A percentile compares a stretch with the other conserved stretches of the same genome.
Evolutionary conservation across 345 rosid species (phyloP).

Genomic region (Syzygium jambos): DNA sequence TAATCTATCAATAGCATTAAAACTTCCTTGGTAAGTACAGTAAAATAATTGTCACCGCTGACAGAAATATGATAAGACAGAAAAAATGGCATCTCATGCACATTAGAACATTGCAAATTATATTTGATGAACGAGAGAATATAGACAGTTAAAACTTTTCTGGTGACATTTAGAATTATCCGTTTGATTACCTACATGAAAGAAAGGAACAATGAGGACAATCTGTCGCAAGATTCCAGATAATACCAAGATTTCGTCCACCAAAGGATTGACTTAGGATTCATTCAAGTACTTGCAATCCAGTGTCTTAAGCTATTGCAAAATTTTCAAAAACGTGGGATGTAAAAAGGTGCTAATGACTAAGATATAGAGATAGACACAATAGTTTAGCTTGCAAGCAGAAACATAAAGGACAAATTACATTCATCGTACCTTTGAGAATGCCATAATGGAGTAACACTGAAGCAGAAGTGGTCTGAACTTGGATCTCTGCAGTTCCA

Average conservation of each 20-base stretch:
- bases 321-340: background rate
- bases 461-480: slow-evolving; percentile 66
- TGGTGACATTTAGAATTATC: background rate
- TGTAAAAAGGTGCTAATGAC: background rate
- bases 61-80: background rate
- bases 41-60: background rate
- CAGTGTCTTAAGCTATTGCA: background rate
- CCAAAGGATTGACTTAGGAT: background rate
- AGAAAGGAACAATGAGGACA: background rate
- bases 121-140: background rate
- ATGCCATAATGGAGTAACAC: slow-evolving; percentile 52
- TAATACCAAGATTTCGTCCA: background rate
- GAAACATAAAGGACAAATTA: background rate
- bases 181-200: background rate
- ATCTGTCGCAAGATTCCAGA: background rate
- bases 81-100: background rate
- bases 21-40: background rate
- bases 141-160: background rate
- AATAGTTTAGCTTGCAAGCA: background rate
- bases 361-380: background rate
- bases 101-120: background rate
- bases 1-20: background rate
- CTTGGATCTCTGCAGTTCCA: slow-evolving; percentile 62
- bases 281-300: background rate
- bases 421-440: slow-evolving; percentile 44